Conservation (phyloP, 2,329 filamentous ascomycete species). For the Cercospora zeina region DNA sequence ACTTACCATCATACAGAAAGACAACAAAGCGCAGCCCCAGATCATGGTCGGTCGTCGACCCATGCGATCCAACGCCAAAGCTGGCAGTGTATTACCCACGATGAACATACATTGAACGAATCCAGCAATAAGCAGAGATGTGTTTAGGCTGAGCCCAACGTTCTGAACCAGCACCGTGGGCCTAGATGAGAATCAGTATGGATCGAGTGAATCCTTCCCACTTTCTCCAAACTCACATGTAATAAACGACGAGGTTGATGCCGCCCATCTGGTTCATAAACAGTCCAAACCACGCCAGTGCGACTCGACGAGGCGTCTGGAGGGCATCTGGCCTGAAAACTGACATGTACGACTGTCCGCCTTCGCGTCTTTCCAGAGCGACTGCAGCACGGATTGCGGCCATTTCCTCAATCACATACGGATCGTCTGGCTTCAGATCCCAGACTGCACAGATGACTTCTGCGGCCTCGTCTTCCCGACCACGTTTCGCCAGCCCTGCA, state of each 20-base stretch:
- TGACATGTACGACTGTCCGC: constrained; percentile 37
- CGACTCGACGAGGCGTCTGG: constrained; percentile 41
- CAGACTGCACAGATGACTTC: constrained; percentile 35
- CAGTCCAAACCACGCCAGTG: constrained; percentile 42
- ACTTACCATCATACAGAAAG: neutral
- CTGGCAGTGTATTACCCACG: constrained; percentile 47
- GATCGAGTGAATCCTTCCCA: neutral
- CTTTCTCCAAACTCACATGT: constrained; percentile 41
- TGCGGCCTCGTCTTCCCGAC: constrained; percentile 31
- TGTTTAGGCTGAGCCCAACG: constrained; percentile 46
- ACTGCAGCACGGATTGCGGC: constrained; percentile 39
- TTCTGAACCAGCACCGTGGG: constrained; percentile 42
- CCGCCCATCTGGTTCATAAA: constrained; percentile 43
- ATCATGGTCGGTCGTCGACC: constrained; percentile 30
- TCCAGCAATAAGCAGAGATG: constrained; percentile 49
- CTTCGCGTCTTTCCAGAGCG: constrained; percentile 39
- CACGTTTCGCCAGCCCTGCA: constrained; percentile 37
- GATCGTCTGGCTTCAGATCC: constrained; percentile 30
- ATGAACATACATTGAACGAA: constrained; percentile 43
- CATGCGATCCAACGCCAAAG: constrained; percentile 46
- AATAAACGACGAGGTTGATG: constrained; percentile 45
- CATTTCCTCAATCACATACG: constrained; percentile 32
- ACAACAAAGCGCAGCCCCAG: neutral
- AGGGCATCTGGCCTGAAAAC: constrained; percentile 42
- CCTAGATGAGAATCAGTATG: constrained; percentile 8